Evolutionary conservation across 176 grass and related monocot species (phyloP).

Genomic region (Bolboschoenus planiculmis): DNA sequence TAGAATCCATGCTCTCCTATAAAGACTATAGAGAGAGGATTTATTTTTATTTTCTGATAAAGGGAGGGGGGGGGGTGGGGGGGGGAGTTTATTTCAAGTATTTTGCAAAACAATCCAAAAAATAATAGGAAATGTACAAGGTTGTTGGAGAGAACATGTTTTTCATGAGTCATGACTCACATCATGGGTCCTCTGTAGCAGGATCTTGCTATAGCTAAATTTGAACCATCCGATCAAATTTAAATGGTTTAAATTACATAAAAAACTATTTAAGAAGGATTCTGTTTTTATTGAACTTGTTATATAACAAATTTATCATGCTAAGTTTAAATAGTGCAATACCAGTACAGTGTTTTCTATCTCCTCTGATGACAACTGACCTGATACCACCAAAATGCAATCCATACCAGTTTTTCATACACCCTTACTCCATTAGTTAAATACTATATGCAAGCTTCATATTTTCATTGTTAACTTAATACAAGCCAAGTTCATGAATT

Average conservation of each 20-base stretch:
- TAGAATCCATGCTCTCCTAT: not conserved
- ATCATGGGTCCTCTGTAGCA: too few relatives aligned
- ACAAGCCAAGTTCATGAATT: not conserved
- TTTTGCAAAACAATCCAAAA: not conserved
- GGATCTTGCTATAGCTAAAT: not conserved
- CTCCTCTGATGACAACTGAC: too few relatives aligned
- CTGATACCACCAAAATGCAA: too few relatives aligned
- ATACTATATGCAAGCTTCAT: not conserved
- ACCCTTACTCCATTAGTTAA: not conserved
- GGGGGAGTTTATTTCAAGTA: not conserved
- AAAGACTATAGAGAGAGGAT: not conserved
- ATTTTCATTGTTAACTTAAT: not conserved
- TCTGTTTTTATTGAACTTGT: too few relatives aligned
- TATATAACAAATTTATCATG: too few relatives aligned
- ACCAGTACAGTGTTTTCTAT: too few relatives aligned
- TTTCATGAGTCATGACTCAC: too few relatives aligned
- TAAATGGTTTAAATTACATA: not conserved
- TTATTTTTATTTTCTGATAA: not conserved
- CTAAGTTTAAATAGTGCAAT: too few relatives aligned
- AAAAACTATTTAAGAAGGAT: not conserved
- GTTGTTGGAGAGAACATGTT: not conserved
- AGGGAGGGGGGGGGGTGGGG: too few relatives aligned
- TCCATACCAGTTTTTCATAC: too few relatives aligned
- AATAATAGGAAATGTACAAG: not conserved
- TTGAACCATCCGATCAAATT: not conserved